These are phyloP conservation scores for Fusarium xylarioides DNA, from an alignment of 2,329 filamentous ascomycete species.

Conservation along the genomic window DNA sequence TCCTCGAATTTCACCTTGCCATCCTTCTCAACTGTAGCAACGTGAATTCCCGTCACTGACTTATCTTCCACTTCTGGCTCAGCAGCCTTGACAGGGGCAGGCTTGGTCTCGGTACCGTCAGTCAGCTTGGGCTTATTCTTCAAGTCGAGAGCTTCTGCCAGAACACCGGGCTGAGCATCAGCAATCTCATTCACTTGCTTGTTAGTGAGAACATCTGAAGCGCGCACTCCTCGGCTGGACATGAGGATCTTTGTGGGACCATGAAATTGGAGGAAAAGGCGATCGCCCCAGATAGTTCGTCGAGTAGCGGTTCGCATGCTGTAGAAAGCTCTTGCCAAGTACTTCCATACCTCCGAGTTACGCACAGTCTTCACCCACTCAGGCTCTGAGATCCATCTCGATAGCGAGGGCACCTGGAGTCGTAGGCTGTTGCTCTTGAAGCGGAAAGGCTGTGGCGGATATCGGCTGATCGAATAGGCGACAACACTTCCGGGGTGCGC, in stretches of 20 bases:
- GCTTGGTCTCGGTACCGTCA: constrained; percentile 30
- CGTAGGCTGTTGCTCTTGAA: constrained; percentile 80
- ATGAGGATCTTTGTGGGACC: constrained; percentile 88
- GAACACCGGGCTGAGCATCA: constrained; percentile 77
- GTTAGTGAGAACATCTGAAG: constrained; percentile 80
- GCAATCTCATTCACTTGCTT: constrained; percentile 92
- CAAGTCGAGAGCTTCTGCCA: constrained; percentile 66
- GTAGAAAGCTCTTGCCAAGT: constrained; percentile 71
- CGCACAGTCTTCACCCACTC: constrained; percentile 79
- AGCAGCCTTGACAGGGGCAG: constrained; percentile 30
- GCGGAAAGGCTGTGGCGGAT: constrained; percentile 83
- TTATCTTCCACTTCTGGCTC: constrained; percentile 45
- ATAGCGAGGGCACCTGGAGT: constrained; percentile 78
- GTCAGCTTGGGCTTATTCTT: constrained; percentile 48
- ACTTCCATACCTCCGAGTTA: constrained; percentile 76
- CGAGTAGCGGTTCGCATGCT: constrained; percentile 78
- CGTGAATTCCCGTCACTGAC: constrained; percentile 58
- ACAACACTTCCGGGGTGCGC: constrained; percentile 92
- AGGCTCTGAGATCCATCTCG: constrained; percentile 73
- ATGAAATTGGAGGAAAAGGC: constrained; percentile 89
- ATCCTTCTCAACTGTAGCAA: constrained; percentile 66
- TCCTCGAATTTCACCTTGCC: constrained; percentile 75
- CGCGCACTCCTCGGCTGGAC: constrained; percentile 82
- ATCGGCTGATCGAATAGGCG: constrained; percentile 82
- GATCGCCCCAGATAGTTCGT: constrained; percentile 90